These are phyloP conservation scores for Fusarium abutilonis DNA, from an alignment of 2,329 filamentous ascomycete genomes.

Conservation along the genomic window DNA sequence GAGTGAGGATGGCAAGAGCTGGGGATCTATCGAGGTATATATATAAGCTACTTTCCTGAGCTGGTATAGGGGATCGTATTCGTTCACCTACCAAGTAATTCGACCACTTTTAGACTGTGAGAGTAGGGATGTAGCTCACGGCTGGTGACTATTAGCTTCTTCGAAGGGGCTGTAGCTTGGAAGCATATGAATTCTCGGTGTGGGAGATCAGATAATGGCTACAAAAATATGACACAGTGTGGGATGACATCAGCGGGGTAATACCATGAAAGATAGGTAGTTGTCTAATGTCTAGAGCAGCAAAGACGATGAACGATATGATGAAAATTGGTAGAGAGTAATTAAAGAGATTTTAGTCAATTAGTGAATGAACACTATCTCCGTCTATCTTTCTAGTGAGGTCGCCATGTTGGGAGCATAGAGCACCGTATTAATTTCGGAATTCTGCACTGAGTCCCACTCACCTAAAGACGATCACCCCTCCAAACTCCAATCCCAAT, in stretches of 20 bases:
- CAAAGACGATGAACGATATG: too few relatives aligned
- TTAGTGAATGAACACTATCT: too few relatives aligned
- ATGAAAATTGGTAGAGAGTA: too few relatives aligned
- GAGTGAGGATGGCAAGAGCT: not conserved
- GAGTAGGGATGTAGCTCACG: not conserved
- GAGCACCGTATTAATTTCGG: not conserved
- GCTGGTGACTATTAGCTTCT: not conserved
- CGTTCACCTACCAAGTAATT: conserved; percentile 5
- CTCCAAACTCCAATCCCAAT: conserved; percentile 29
- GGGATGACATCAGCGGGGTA: conserved; percentile 19
- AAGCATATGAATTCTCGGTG: not conserved
- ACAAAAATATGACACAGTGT: conserved; percentile 14
- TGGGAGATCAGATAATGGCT: not conserved
- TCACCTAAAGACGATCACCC: conserved; percentile 1
- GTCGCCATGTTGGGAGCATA: not conserved
- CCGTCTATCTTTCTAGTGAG: not conserved
- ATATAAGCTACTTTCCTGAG: conserved; percentile 14
- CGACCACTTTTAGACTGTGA: not conserved
- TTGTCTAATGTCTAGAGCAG: not conserved
- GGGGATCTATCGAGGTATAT: conserved; percentile 18
- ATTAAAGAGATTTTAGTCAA: not conserved
- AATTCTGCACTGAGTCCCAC: conserved; percentile 5
- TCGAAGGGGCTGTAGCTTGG: conserved; percentile 1
- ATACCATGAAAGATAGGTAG: not conserved
- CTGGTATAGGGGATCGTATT: not conserved